Percentiles rank a stretch among this genome's conserved stretches.
Evolutionary conservation across 2,329 filamentous ascomycete genomes (phyloP).

Genomic region (Byssothecium circinans): DNA sequence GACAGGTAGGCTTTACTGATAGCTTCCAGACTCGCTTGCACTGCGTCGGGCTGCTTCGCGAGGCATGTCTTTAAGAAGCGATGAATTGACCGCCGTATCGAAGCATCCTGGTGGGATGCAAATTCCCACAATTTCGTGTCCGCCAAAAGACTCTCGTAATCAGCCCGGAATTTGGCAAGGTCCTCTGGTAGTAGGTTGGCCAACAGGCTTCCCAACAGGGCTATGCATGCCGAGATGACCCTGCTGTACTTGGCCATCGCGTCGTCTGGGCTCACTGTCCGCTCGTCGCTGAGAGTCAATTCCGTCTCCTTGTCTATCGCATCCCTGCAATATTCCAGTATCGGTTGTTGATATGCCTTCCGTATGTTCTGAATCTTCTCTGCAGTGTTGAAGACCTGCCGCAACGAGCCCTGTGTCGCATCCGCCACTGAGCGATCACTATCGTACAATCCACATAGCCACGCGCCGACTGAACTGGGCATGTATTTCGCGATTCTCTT

Average conservation of each 20-base stretch:
- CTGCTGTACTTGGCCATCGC: constrained; percentile 82
- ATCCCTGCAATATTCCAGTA: constrained; percentile 79
- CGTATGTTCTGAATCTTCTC: constrained; percentile 79
- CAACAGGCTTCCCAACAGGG: constrained; percentile 59
- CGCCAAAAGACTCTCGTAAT: constrained; percentile 68
- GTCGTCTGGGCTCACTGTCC: constrained; percentile 81
- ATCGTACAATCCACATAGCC: constrained; percentile 88
- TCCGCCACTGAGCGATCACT: constrained; percentile 75
- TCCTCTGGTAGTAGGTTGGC: constrained; percentile 51
- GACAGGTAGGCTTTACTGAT: constrained; percentile 71
- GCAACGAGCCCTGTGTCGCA: constrained; percentile 76
- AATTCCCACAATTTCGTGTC: constrained; percentile 65
- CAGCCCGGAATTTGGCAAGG: constrained; percentile 60
- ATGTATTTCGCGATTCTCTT: constrained; percentile 84
- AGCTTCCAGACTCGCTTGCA: constrained; percentile 51
- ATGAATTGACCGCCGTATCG: constrained; percentile 61
- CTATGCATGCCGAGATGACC: constrained; percentile 65
- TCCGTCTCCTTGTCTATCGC: constrained; percentile 77
- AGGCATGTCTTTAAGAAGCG: constrained; percentile 56
- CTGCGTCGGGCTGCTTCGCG: constrained; percentile 46
- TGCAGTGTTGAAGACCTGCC: constrained; percentile 72
- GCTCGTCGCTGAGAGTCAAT: constrained; percentile 83
- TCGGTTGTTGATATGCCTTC: constrained; percentile 76
- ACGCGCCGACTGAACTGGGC: constrained; percentile 78
- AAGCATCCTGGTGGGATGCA: constrained; percentile 57